phyloP scores from a whole-genome alignment of 83 land plant genomes.

The Isoetes engelmannii region DNA sequence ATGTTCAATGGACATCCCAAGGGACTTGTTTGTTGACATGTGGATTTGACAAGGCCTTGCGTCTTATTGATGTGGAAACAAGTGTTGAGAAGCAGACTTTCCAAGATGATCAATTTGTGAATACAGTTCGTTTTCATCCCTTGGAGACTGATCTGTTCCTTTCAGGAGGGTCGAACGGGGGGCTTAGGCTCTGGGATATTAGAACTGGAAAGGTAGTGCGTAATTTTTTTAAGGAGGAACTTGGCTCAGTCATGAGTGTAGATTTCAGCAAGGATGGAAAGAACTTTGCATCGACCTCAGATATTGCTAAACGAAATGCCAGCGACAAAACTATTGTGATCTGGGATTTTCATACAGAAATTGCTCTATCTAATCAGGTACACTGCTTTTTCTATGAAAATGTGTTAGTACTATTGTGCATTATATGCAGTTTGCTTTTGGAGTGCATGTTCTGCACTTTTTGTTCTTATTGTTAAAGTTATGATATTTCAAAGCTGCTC shows the following conservation, averaged over 20 bases:
- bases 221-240: conserved; percentile 41
- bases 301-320: conserved; percentile 52
- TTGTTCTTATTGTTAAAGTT: too few species aligned
- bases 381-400: background rate
- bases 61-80: conserved; percentile 68
- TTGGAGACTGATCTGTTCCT: conserved; percentile 47
- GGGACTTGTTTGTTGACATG: conserved; percentile 71
- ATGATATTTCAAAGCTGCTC: too few species aligned
- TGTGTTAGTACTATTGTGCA: too few species aligned
- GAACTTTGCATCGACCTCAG: conserved; percentile 64
- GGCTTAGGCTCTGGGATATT: conserved; percentile 66
- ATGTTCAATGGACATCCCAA: conserved; percentile 66
- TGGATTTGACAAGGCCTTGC: conserved; percentile 73
- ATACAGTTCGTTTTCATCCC: conserved; percentile 63
- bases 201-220: conserved; percentile 48
- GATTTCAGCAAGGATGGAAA: conserved; percentile 64
- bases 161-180: conserved; percentile 75
- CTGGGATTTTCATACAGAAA: conserved; percentile 66
- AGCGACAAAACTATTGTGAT: conserved; percentile 81
- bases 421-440: too few species aligned
- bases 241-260: conserved; percentile 72
- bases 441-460: too few species aligned
- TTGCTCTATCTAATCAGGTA: conserved; percentile 87
- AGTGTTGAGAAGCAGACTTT: conserved; percentile 47
- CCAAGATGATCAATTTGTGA: conserved; percentile 59